Evolutionary conservation across 2,329 filamentous ascomycete genomes (phyloP), one percentile per base, ranked within the genome.

Genomic region (Diaporthe sp.): DNA sequence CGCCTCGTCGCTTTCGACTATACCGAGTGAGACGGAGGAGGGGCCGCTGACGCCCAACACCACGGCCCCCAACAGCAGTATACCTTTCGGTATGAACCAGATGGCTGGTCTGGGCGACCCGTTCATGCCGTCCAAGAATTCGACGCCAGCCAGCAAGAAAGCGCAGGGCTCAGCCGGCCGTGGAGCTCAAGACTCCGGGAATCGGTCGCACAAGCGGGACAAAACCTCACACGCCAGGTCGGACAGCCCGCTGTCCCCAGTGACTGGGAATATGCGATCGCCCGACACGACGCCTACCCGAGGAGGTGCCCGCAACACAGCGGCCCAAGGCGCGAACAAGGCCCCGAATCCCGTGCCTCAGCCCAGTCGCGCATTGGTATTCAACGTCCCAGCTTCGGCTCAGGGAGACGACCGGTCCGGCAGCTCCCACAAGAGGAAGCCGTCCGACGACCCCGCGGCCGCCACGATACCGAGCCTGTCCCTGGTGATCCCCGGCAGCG

Each of bases 11-110:
- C 82, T 91, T 7, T 91, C 90, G 5, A 91, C 90, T 0, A 80
- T 91, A 7, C 90, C 90, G 77, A 91, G 89, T 75, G 88, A 87
- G 65, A 88, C 90, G 72, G 82, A 84, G 1, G 85, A 87, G 12
- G 85, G 86, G 9, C 82, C 82, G 6, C 65, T 39, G n/a, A 75
- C 76, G 9, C 53, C 53, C 28, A 60, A 61, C 31, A 68, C 73
- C 10, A 77, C 60, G 60, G 53, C 71, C 47, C 49, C 55, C 3
- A 49, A 53, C 28, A 68, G 57, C 65, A 77, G 76, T 13, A 55
- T 57, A 76, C 77, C 25, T 58, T 58, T 65, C 42, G 67, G 49
- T 6, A 61, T 76, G 65, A 76, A 60, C 58, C 74, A 76, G 72
- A 57, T 74, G 10, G 71, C 63, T 20, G 71, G 28, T 4, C 25